Conservation (phyloP, 1,284 basidiomycete species). For the Ustilago trichophora region DNA sequence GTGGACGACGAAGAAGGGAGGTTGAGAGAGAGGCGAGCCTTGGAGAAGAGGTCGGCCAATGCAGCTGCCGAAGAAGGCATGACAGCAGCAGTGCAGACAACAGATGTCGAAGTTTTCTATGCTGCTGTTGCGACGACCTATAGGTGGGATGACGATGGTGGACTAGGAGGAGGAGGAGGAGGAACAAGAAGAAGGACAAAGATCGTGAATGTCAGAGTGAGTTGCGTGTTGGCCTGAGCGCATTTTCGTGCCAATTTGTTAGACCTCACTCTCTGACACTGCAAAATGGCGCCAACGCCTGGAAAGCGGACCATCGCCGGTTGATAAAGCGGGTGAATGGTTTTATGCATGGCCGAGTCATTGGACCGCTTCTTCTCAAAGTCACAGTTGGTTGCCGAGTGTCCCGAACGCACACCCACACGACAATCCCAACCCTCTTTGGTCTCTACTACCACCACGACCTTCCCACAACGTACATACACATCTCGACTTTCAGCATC, state of each 20-base stretch:
- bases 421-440: no score
- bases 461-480: not conserved
- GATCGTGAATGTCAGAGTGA: no score
- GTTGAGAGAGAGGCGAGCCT: slow-evolving; percentile 21
- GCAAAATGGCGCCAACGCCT: no score
- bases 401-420: no score
- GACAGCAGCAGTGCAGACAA: not conserved
- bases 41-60: slow-evolving; percentile 31
- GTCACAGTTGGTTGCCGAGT: no score
- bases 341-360: slow-evolving; percentile 24
- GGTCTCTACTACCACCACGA: not conserved
- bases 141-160: not conserved
- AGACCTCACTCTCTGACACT: no score
- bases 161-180: slow-evolving; percentile 1
- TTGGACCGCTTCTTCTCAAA: not conserved
- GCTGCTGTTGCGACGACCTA: no score
- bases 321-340: no score
- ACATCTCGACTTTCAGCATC: not conserved
- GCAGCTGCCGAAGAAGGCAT: slow-evolving; percentile 21
- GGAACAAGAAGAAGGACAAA: no score
- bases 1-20: slow-evolving; percentile 13
- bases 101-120: not conserved
- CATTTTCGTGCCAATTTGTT: no score
- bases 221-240: no score
- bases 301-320: no score